These are phyloP conservation scores for Kodamaea nitidulidarum DNA, from an alignment of 805 yeast genomes.

Conservation along the genomic window DNA sequence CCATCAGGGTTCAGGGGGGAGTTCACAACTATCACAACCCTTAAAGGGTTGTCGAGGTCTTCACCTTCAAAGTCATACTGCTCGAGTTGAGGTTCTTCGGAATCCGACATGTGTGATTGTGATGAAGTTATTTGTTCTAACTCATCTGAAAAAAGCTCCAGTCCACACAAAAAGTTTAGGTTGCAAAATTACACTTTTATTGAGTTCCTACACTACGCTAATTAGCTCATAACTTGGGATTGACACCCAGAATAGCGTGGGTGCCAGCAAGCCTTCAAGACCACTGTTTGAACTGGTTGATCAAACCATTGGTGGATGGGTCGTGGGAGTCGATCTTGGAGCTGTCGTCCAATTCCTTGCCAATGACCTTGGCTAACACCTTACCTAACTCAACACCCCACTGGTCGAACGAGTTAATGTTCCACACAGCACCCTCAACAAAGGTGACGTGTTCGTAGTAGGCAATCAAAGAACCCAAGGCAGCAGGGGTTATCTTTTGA, in stretches of 20 bases:
- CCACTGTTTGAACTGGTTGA: slow-evolving; percentile 95
- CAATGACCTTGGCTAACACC: slow-evolving; percentile 93
- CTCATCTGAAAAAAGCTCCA: slow-evolving; percentile 2
- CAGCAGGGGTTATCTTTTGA: slow-evolving; percentile 93
- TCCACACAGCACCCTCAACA: slow-evolving; percentile 99
- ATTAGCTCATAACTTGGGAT: not conserved
- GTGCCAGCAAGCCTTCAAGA: slow-evolving; percentile 12
- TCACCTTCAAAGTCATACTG: slow-evolving; percentile 13
- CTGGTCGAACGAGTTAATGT: slow-evolving; percentile 98
- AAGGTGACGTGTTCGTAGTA: slow-evolving; percentile 97
- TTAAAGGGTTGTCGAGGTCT: slow-evolving; percentile 45
- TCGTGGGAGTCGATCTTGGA: slow-evolving; percentile 66
- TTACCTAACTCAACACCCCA: slow-evolving; percentile 99
- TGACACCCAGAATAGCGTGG: not conserved
- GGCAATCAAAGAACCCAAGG: slow-evolving; percentile 93
- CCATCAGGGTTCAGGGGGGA: slow-evolving; percentile 33
- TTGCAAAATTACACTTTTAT: too few species aligned
- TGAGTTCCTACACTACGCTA: too few species aligned
- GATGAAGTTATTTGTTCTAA: not conserved
- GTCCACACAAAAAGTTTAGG: too few species aligned
- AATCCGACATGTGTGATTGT: slow-evolving; percentile 2
- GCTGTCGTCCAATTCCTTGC: slow-evolving; percentile 73
- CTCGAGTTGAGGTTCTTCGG: slow-evolving; percentile 8
- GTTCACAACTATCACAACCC: slow-evolving; percentile 42
- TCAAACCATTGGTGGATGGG: slow-evolving; percentile 84